A percentile compares a stretch with the other conserved stretches of the same genome.
Evolutionary conservation across 1,284 basidiomycete genomes (phyloP).

Genomic region (Irpex sp.): DNA sequence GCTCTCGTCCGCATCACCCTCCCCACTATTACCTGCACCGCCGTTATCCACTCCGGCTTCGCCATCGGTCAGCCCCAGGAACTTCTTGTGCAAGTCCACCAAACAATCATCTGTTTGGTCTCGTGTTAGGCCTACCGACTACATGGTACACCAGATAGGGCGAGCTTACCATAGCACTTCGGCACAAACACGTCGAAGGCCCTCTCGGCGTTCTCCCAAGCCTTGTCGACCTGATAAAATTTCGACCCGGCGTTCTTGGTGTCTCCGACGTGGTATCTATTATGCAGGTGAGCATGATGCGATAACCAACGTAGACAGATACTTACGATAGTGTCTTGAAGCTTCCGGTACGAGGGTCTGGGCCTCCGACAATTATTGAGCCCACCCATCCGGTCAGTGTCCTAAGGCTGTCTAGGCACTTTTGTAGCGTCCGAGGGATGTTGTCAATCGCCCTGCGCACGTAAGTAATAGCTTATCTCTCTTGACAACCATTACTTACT

Average conservation of each 20-base stretch:
- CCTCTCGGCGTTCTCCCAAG: neutral
- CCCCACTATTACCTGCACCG: too few relatives aligned
- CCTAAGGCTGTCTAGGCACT: neutral
- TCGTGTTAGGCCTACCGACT: too few relatives aligned
- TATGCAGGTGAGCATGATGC: neutral
- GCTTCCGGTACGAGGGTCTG: neutral
- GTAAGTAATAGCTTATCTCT: neutral
- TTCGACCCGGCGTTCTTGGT: neutral
- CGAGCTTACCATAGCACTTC: neutral
- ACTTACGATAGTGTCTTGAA: neutral
- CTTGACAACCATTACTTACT: neutral
- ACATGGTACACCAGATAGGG: neutral
- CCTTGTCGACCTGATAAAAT: neutral
- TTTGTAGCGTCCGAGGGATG: neutral
- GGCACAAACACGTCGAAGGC: neutral
- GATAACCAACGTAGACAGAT: neutral
- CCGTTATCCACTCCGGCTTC: too few relatives aligned
- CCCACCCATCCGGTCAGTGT: neutral
- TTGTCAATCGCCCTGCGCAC: neutral
- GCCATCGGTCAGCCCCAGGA: too few relatives aligned
- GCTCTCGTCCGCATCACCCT: too few relatives aligned
- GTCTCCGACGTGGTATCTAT: neutral
- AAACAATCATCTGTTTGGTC: too few relatives aligned
- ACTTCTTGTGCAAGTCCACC: too few relatives aligned
- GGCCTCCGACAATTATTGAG: neutral